A percentile compares a stretch with the other conserved stretches of the same genome.
phyloP scores from a whole-genome alignment of 768 basidiomycete genomes.

The Mycena indigotica region DNA sequence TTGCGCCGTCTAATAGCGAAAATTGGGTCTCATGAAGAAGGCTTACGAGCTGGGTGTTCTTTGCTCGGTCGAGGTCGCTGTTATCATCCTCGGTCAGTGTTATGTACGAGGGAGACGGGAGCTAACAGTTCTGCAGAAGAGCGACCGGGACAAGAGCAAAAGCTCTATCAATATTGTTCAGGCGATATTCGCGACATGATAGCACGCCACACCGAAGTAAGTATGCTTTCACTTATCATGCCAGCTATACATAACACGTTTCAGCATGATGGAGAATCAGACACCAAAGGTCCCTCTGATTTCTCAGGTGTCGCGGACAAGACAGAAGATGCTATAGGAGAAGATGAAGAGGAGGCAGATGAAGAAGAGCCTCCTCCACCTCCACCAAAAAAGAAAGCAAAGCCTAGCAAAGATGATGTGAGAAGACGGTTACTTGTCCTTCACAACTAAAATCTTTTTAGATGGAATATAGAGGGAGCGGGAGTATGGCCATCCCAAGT shows the following conservation, averaged over 20 bases:
- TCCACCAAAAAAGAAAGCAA: slow-evolving; percentile 12
- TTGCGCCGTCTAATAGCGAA: slow-evolving; percentile 62
- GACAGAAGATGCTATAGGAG: slow-evolving; percentile 37
- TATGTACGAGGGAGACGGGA: slow-evolving; percentile 22
- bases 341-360: slow-evolving; percentile 46
- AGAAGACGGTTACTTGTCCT: not conserved
- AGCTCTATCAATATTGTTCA: slow-evolving; percentile 83
- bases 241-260: slow-evolving; percentile 21
- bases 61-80: slow-evolving; percentile 85
- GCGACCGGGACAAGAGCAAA: slow-evolving; percentile 75
- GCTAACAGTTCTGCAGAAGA: slow-evolving; percentile 68
- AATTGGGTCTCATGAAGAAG: slow-evolving; percentile 90
- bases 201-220: slow-evolving; percentile 59
- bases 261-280: slow-evolving; percentile 57
- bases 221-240: slow-evolving; percentile 17
- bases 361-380: slow-evolving; percentile 35
- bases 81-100: slow-evolving; percentile 71
- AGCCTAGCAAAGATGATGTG: slow-evolving; percentile 17
- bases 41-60: slow-evolving; percentile 90
- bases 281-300: slow-evolving; percentile 47
- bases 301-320: slow-evolving; percentile 41
- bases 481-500: slow-evolving; percentile 16
- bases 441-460: not conserved
- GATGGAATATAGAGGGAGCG: slow-evolving; percentile 10
- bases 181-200: slow-evolving; percentile 69